phyloP scores from a whole-genome alignment of 345 rosid genomes.

The Ceriops decandra region DNA sequence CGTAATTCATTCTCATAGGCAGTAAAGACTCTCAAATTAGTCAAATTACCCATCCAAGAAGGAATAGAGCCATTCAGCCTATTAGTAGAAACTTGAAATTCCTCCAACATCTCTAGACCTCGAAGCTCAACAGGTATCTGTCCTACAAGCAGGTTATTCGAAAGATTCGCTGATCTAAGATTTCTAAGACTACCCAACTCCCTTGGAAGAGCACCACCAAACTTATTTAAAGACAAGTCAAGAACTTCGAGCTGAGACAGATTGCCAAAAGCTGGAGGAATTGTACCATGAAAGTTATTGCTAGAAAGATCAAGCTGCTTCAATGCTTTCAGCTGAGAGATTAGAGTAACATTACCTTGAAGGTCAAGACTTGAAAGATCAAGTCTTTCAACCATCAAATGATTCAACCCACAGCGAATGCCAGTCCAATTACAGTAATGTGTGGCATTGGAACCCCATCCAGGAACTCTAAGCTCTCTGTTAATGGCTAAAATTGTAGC shows the following conservation, averaged over 20 bases:
- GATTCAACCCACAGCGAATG: conserved; percentile 56
- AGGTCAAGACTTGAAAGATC: conserved; percentile 76
- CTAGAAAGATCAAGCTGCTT: conserved; percentile 32
- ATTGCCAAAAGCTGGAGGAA: conserved; percentile 26
- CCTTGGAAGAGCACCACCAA: conserved; percentile 57
- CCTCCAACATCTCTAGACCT: conserved; percentile 50
- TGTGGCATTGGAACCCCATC: conserved; percentile 70
- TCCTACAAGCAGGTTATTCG: conserved; percentile 46
- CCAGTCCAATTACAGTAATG: conserved; percentile 78
- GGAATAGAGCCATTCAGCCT: conserved; percentile 75
- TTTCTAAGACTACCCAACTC: conserved; percentile 30
- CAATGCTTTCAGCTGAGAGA: conserved; percentile 44
- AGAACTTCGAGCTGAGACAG: conserved; percentile 45
- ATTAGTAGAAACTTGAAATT: conserved; percentile 75
- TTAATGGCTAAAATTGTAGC: conserved; percentile 59
- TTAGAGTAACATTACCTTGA: conserved; percentile 60
- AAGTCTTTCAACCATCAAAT: conserved; percentile 65
- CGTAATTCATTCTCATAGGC: conserved; percentile 72
- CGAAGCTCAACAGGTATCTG: conserved; percentile 44
- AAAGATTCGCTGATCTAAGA: conserved; percentile 49
- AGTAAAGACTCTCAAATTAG: conserved; percentile 59
- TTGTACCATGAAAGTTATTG: conserved; percentile 20
- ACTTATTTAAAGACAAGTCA: conserved; percentile 45
- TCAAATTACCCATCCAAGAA: conserved; percentile 71
- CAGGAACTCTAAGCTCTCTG: conserved; percentile 68